Evolutionary conservation across 2,329 filamentous ascomycete genomes (phyloP), one percentile per base, ranked within the genome.

Genomic region (Madurella fahalii): DNA sequence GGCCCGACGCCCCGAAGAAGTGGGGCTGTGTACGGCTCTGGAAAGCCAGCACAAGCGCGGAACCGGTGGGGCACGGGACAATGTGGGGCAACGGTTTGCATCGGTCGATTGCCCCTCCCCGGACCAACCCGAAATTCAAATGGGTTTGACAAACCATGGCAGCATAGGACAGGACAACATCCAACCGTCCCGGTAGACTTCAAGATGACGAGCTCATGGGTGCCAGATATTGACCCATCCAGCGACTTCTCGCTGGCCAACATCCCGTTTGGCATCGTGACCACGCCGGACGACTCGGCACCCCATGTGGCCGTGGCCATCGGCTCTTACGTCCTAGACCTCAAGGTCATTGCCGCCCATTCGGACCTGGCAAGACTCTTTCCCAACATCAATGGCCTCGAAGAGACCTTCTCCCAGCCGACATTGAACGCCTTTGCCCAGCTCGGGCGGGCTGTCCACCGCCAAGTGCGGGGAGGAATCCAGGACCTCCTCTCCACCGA

Each of bases 191-290:
- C 25, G 25, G 25, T 25, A 3, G 25, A 25, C 25, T 37, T 37
- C 9, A 37, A 11, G 34, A 37, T 63, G 54, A 32, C 52, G 15
- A 50, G 43, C 11, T 65, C 67, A 2, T 69, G 67, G 67, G 63
- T 68, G 9, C 57, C 62, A 9, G 55, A 56, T 32, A 57, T 65
- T 45, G 73, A 75, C 15, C 52, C 64, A 50, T 73, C 76, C 53
- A 85, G 81, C 53, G 83, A 84, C 64, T 91, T 91, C 71, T 89
- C 87, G 12, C 74, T 90, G 47, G 79, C 82, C 61, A 91, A 91
- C 67, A 83, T 91, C 50, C 87, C 87, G 1, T 90, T 91, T 64
- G 87, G 87, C 57, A 84, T 91, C 69, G 86, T 90, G 63, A 83
- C 79, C 43, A 84, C 81, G 9, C 63, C 72, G 16, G 58, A 54